phyloP scores from a whole-genome alignment of 305 asterid species.

The Vinca major region DNA sequence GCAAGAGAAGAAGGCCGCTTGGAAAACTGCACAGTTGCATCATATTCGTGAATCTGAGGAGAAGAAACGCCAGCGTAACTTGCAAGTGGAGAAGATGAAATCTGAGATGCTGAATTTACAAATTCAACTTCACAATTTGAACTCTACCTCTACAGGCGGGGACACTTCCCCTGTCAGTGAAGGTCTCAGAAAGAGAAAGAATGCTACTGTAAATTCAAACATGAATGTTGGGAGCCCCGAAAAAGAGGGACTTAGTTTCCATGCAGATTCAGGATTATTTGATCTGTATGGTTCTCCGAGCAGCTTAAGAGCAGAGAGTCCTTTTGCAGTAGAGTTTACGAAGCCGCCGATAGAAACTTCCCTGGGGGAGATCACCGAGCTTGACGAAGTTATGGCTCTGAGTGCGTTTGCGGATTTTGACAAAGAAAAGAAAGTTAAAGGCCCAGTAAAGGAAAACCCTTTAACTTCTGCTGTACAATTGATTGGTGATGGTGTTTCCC shows the following conservation, averaged over 20 bases:
- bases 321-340: slow-evolving; percentile 37
- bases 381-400: slow-evolving; percentile 51
- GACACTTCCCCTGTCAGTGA: slow-evolving; percentile 54
- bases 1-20: slow-evolving; percentile 94
- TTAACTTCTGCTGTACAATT: slow-evolving; percentile 88
- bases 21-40: slow-evolving; percentile 93
- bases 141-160: slow-evolving; percentile 39
- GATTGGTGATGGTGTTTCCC: slow-evolving; percentile 88
- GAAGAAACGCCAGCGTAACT: slow-evolving; percentile 77
- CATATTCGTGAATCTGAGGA: slow-evolving; percentile 89
- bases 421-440: slow-evolving; percentile 41
- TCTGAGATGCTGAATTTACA: slow-evolving; percentile 97
- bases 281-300: slow-evolving; percentile 58
- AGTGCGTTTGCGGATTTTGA: slow-evolving; percentile 29
- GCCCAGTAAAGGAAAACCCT: slow-evolving; percentile 56
- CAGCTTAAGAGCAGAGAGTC: slow-evolving; percentile 40
- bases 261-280: slow-evolving; percentile 35
- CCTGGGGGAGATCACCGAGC: slow-evolving; percentile 63
- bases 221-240: slow-evolving; percentile 38
- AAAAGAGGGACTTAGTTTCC: slow-evolving; percentile 39
- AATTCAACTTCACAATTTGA: slow-evolving; percentile 72
- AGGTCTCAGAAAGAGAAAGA: slow-evolving; percentile 69
- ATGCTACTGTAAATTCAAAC: slow-evolving; percentile 28
- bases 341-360: slow-evolving; percentile 43
- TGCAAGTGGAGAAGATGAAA: slow-evolving; percentile 98